A percentile compares a stretch with the other conserved stretches of the same genome.
Conservation (phyloP, 73 alveolate species). For the Uronychia binucleata region DNA sequence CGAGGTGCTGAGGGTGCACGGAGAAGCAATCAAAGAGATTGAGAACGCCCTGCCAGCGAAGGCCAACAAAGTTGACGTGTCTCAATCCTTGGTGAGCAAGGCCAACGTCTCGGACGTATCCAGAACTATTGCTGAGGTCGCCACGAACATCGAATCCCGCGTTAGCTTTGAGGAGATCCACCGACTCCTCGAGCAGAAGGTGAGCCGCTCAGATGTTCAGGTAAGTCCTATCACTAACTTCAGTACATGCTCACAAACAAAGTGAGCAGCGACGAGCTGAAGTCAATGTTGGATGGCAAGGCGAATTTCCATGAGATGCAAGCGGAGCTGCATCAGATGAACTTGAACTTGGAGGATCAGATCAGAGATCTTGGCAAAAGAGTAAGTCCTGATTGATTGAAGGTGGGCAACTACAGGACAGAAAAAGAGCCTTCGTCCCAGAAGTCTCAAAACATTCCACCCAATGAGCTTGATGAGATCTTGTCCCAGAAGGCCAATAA, state of each 20-base stretch:
- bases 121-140: conserved; percentile 72
- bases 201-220: conserved; percentile 52
- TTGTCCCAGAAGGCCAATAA: conserved; percentile 62
- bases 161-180: conserved; percentile 47
- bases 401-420: not conserved
- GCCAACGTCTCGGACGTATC: conserved; percentile 66
- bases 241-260: conserved; percentile 39
- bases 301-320: not conserved
- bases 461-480: conserved; percentile 40
- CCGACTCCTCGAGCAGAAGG: conserved; percentile 52
- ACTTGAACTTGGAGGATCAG: conserved; percentile 17
- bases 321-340: conserved; percentile 16
- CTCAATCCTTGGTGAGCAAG: conserved; percentile 25
- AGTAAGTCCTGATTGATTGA: not conserved
- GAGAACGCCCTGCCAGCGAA: conserved; percentile 62
- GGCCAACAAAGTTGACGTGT: conserved; percentile 54
- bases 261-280: conserved; percentile 52
- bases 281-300: not conserved
- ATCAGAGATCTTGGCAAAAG: conserved; percentile 4
- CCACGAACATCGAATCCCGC: conserved; percentile 52
- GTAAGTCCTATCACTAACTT: too few species aligned
- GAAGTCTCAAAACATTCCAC: not conserved
- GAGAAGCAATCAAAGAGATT: conserved; percentile 52
- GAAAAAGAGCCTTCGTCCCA: not conserved
- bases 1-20: conserved; percentile 57